These are phyloP conservation scores for Annona squamosa DNA, from an alignment of 164 flowering plant species.

Conservation along the genomic window DNA sequence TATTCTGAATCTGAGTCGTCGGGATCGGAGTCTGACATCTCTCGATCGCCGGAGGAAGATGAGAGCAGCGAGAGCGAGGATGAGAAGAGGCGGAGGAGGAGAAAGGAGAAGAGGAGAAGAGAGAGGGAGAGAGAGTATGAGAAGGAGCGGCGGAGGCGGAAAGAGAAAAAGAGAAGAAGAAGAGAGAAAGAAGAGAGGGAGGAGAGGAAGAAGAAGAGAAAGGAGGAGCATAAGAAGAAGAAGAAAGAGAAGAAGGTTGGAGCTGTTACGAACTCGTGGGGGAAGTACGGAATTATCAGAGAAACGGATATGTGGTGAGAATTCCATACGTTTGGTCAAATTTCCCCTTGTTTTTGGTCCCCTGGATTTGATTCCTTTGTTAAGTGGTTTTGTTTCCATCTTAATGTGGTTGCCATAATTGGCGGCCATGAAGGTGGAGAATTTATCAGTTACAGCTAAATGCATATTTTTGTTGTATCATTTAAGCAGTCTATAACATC, in stretches of 20 bases:
- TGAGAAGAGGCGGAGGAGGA: conserved; percentile 14
- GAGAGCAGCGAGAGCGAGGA: conserved; percentile 8
- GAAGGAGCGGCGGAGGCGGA: conserved; percentile 19
- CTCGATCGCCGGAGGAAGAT: conserved; percentile 4
- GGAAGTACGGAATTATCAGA: conserved; percentile 76
- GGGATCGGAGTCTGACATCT: conserved; percentile 13
- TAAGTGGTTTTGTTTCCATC: neutral
- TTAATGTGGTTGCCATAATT: too few relatives aligned
- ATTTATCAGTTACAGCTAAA: neutral
- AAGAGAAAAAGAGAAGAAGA: conserved; percentile 16
- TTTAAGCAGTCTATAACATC: too few relatives aligned
- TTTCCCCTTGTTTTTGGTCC: neutral
- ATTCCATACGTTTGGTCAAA: neutral
- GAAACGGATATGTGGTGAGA: conserved; percentile 95
- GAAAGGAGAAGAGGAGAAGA: conserved; percentile 13
- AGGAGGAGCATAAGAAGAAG: conserved; percentile 33
- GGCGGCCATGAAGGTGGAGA: neutral
- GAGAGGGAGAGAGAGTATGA: conserved; percentile 22
- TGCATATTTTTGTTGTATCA: too few relatives aligned
- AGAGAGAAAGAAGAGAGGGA: conserved; percentile 16
- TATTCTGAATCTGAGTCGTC: conserved; percentile 15
- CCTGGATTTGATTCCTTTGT: neutral
- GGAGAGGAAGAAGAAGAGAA: conserved; percentile 17
- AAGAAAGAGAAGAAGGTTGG: conserved; percentile 51
- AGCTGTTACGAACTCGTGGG: conserved; percentile 88